Evolutionary conservation across 2,329 filamentous ascomycete genomes (phyloP), one percentile per base, ranked within the genome.

Genomic region (Colletotrichum gloeosporioides): DNA sequence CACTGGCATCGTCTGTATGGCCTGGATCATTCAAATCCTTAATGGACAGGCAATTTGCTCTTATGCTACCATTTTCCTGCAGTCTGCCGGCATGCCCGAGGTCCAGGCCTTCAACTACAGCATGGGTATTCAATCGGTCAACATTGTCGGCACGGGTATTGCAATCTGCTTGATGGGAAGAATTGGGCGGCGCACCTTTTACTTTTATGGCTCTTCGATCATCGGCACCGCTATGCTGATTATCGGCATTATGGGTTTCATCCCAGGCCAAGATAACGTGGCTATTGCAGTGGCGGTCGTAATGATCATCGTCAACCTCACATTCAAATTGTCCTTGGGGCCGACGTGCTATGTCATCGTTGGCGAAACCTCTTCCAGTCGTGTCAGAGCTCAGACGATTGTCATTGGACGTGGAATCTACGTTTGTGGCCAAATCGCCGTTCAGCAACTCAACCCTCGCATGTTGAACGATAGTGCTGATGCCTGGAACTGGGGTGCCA

Each of bases 31-130:
- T 18, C 75, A 81, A 66, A 79, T 78, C 39, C 73, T 80, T 16
- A 79, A 79, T 69, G 80, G 80, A 13, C 77, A 90, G 78, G 88
- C 89, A 2, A 90, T 92, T 79, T 90, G 88, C 61, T 85, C 87
- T 31, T 75, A 89, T 77, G 90, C 88, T 3, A 89, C 89, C 2
- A 89, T 91, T 77, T 84, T 87, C 77, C 87, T 91, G 69, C 81
- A 86, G 67, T 87, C 90, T 71, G 88, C 89, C 10, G 90, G 90
- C 4, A 84, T 91, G 76, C 79, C 80, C 29, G 78, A 82, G 2
- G 80, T 79, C 7, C 85, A 85, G 63, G 83, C 89, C 3, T 91
- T 90, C 77, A 80, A 82, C 78, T 84, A 80, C 78, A 86, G 86
- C 71, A 90, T 91, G 78, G 87, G 86, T 10, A 85, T 91, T 76